Conservation (phyloP, 192 early-diverging fungal species). For the Backusella parvicylindrica region DNA sequence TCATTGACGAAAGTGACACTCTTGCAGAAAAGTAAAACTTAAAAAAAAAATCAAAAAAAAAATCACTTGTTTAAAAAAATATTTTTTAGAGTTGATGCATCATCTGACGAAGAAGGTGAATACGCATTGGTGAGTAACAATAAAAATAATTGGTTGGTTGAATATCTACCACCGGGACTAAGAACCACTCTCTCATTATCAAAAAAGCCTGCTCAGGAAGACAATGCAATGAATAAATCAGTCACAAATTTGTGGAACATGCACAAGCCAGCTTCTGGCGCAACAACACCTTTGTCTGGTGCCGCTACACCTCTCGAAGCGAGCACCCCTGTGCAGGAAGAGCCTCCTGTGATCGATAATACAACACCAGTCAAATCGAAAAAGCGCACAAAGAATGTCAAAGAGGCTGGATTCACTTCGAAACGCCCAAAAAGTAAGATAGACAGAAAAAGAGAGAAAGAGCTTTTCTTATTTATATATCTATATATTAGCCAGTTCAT, state of each 20-base stretch:
- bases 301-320: slow-evolving; percentile 30
- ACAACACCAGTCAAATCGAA: slow-evolving; percentile 30
- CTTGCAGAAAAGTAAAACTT: neutral
- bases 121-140: slow-evolving; percentile 27
- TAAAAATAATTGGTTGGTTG: slow-evolving; percentile 5
- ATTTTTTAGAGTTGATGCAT: neutral
- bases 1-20: neutral
- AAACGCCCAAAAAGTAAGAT: slow-evolving; percentile 26
- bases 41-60: neutral
- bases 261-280: slow-evolving; percentile 19
- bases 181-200: neutral
- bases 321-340: slow-evolving; percentile 24
- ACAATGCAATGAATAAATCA: slow-evolving; percentile 58
- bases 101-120: slow-evolving; percentile 26
- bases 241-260: slow-evolving; percentile 52
- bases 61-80: too few species aligned
- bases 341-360: neutral
- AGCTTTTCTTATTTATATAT: neutral
- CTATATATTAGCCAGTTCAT: neutral
- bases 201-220: slow-evolving; percentile 35
- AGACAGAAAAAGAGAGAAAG: neutral
- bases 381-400: slow-evolving; percentile 34
- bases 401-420: neutral
- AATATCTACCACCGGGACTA: neutral
- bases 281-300: slow-evolving; percentile 17